A percentile compares a stretch with the other conserved stretches of the same genome.
phyloP scores from a whole-genome alignment of 257 asterid genomes.

The Nicotiana paniculata region DNA sequence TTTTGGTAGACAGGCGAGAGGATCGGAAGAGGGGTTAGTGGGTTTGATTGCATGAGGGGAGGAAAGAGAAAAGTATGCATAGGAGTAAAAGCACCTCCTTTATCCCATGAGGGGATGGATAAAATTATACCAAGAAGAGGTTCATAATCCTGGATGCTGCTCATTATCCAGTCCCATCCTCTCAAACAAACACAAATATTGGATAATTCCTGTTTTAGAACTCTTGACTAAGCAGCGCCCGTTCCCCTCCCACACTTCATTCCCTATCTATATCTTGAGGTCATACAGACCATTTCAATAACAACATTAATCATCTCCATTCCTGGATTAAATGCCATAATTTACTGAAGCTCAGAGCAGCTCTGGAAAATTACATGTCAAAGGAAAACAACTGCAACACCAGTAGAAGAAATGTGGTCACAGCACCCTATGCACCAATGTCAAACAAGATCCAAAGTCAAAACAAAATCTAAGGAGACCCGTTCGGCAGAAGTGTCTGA shows the following conservation, averaged over 20 bases:
- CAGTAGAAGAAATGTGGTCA: too few relatives aligned
- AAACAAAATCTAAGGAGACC: not conserved
- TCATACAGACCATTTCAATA: not conserved
- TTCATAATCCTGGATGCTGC: not conserved
- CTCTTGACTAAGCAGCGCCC: not conserved
- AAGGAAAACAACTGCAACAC: not conserved
- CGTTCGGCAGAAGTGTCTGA: not conserved
- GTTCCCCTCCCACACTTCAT: not conserved
- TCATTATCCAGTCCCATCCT: not conserved
- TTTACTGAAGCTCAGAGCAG: not conserved
- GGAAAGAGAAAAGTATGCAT: not conserved
- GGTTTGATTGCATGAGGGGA: not conserved
- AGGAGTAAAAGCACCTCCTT: not conserved
- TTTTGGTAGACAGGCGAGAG: not conserved
- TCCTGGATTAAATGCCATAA: not conserved
- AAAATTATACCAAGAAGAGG: not conserved
- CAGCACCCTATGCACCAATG: not conserved
- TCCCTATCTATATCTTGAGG: not conserved
- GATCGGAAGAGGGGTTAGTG: not conserved
- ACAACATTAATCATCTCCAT: not conserved
- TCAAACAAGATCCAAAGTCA: not conserved
- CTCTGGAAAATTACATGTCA: not conserved
- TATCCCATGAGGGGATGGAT: not conserved
- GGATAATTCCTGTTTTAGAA: not conserved
- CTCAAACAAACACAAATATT: not conserved